A percentile compares a stretch with the other conserved stretches of the same genome.
These are phyloP conservation scores for Mycosarcoma maydis DNA, from an alignment of 1,284 basidiomycete genomes.

Conservation along the genomic window DNA sequence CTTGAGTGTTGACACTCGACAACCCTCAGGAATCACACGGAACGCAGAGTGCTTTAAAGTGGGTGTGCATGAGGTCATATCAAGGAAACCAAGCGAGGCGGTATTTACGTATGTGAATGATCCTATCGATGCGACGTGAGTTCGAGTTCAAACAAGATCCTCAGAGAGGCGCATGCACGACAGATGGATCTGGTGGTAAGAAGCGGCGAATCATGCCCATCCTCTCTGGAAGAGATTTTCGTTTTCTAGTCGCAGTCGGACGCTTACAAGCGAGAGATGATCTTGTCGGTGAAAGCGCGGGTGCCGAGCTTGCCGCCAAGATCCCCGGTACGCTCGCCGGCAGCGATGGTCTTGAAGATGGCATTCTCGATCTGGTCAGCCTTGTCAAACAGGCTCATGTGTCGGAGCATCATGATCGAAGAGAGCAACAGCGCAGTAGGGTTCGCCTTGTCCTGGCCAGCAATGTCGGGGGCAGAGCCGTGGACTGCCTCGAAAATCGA, in stretches of 20 bases:
- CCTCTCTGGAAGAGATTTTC: too few species aligned
- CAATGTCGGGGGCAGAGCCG: conserved; percentile 73
- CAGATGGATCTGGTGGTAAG: background rate
- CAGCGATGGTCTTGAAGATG: conserved; percentile 66
- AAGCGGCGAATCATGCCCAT: too few species aligned
- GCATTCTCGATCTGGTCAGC: conserved; percentile 93
- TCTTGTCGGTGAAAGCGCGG: conserved; percentile 59
- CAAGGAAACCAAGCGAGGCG: conserved; percentile 6
- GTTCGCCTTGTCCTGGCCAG: conserved; percentile 87
- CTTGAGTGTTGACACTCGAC: background rate
- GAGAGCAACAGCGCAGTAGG: conserved; percentile 94
- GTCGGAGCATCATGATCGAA: conserved; percentile 89
- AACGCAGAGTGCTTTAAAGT: conserved; percentile 3
- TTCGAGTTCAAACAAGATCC: background rate
- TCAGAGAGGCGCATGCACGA: background rate
- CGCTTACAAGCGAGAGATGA: conserved; percentile 58
- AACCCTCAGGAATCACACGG: background rate
- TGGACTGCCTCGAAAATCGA: conserved; percentile 99
- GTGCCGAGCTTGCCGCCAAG: conserved; percentile 65
- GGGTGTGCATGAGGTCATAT: conserved; percentile 32
- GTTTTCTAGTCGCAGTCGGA: background rate
- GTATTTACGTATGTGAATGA: conserved; percentile 19
- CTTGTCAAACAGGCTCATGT: conserved; percentile 89
- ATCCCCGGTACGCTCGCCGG: conserved; percentile 60
- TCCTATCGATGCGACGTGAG: conserved; percentile 1